Evolutionary conservation across 2,329 filamentous ascomycete genomes (phyloP), one percentile per base, ranked within the genome.

Genomic region (Monosporascus sp.): DNA sequence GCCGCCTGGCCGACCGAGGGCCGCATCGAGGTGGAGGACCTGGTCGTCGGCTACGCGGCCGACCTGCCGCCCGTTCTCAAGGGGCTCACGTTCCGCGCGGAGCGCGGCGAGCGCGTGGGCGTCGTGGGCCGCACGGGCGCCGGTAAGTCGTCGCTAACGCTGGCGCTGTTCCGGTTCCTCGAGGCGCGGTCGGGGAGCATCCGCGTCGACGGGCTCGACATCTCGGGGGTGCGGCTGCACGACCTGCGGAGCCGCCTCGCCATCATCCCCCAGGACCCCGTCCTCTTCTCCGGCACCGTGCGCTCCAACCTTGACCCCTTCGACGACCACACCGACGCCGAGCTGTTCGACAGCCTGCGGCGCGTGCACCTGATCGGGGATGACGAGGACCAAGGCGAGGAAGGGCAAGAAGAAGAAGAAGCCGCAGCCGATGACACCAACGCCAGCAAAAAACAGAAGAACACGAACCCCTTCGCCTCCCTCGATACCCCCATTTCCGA

Each of bases 201-300:
- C 56, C 66, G 75, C 53, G 87, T 93, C 55, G 89, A 92, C 61
- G 88, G 87, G 0, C 60, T 90, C 14, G 87, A 92, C 63, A 88
- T 91, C 49, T 85, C 86, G 22, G 86, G 81, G 61, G 81, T 92
- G 62, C 81, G 80, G 51, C 76, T 92, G 0, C 78, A 87, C 52
- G 83, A 87, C 52, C 74, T 94, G 11, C 81, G 89, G 24, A 85
- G 82, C n/a, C 79, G 88, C 0, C 71, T 94, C 0, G 87, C 88
- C 38, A 92, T 94, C 59, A 93, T 94, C 51, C 89, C 89, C 5
- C 59, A 91, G 70, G 89, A 93, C 59, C 89, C 89, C 0, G 88
- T 92, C 1, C 77, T 94, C 6, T 93, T 94, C 71, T 89, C 85
- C 1, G 89, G 90, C 22, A 91, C 88, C 0, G 75, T 94, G 20